A percentile compares a stretch with the other conserved stretches of the same genome.
Evolutionary conservation across 2,329 filamentous ascomycete genomes (phyloP).

Genomic region (Thielaviopsis musarum): DNA sequence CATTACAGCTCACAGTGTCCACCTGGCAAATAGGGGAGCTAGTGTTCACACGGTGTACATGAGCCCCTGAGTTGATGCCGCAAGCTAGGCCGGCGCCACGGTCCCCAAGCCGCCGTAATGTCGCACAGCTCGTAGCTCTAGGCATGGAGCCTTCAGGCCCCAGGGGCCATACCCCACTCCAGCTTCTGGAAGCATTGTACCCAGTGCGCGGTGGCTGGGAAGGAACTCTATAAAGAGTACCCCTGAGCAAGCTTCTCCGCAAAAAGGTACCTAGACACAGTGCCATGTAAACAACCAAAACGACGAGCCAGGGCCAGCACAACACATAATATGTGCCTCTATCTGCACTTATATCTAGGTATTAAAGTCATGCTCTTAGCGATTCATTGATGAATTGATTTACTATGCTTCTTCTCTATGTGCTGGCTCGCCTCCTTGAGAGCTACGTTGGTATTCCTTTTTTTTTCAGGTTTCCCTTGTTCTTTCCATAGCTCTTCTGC

Average conservation of each 20-base stretch:
- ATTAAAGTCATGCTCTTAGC: background rate
- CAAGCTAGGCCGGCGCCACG: background rate
- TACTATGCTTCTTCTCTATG: background rate
- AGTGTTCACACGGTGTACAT: constrained; percentile 10
- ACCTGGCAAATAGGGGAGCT: constrained; percentile 10
- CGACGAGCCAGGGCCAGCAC: background rate
- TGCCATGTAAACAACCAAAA: background rate
- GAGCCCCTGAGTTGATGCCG: constrained; percentile 10
- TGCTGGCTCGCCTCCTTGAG: background rate
- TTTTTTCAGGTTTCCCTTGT: background rate
- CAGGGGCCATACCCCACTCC: constrained; percentile 9
- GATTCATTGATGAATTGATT: background rate
- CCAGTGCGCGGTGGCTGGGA: constrained; percentile 12
- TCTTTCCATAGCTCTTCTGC: background rate
- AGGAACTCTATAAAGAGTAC: constrained; percentile 7
- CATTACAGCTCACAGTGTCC: constrained; percentile 3
- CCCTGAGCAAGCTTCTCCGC: background rate
- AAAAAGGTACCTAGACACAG: constrained; percentile 10
- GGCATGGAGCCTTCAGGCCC: background rate
- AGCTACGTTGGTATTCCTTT: background rate
- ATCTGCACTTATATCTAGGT: background rate
- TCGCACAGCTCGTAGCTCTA: background rate
- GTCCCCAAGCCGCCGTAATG: background rate
- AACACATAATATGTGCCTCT: background rate
- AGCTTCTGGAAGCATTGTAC: constrained; percentile 7